These are phyloP conservation scores for Nothomitra cinnamomea DNA, from an alignment of 2,329 filamentous ascomycete species.

Conservation along the genomic window DNA sequence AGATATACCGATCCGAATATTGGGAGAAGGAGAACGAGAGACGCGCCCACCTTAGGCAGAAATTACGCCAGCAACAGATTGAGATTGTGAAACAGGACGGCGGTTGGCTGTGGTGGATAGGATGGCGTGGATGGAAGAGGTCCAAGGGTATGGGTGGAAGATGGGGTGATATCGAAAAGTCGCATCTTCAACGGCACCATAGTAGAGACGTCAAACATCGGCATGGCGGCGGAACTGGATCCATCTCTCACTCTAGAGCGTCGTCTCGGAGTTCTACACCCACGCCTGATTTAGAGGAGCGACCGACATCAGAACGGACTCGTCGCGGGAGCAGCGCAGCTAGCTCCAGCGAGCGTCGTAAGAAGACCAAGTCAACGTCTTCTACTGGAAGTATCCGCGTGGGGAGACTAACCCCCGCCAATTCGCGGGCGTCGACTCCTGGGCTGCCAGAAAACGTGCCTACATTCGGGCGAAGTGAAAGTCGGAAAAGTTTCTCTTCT, in stretches of 20 bases:
- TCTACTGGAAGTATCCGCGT: not conserved
- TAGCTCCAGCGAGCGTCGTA: constrained; percentile 15
- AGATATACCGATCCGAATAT: constrained; percentile 82
- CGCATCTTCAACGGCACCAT: constrained; percentile 19
- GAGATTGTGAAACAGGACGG: constrained; percentile 51
- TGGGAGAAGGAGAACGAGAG: constrained; percentile 96
- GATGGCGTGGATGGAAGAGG: constrained; percentile 40
- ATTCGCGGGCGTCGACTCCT: not conserved
- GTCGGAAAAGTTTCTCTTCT: constrained; percentile 1
- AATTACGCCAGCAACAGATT: constrained; percentile 50
- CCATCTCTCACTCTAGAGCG: constrained; percentile 10
- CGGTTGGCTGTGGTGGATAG: constrained; percentile 75
- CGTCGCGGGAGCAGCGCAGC: constrained; percentile 17
- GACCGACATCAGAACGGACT: constrained; percentile 11
- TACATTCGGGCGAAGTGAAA: not conserved
- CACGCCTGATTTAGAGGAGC: constrained; percentile 16
- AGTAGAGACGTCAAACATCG: constrained; percentile 16
- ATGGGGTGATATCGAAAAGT: constrained; percentile 13
- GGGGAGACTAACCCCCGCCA: not conserved
- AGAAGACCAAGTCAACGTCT: constrained; percentile 13
- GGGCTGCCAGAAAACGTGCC: not conserved
- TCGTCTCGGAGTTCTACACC: constrained; percentile 21
- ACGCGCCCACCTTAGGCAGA: constrained; percentile 52
- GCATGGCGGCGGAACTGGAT: constrained; percentile 5
- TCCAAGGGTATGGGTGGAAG: constrained; percentile 10